Evolutionary conservation across 495 filamentous ascomycete species (phyloP).

Genomic region (Bathelium albidoporum): DNA sequence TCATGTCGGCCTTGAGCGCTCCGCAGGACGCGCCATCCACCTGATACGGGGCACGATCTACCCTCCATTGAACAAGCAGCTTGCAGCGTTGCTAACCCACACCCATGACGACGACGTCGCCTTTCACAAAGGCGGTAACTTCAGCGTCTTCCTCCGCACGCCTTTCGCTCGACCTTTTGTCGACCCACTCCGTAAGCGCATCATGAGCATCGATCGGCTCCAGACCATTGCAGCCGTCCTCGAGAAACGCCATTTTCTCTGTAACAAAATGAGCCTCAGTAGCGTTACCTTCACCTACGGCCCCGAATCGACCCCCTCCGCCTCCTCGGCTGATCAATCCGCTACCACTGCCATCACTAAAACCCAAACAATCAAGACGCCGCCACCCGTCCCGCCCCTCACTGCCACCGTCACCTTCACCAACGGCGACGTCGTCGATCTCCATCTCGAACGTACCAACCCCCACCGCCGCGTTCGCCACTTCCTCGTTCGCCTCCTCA

Average conservation of each 20-base stretch:
- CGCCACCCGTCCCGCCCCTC: conserved; percentile 11
- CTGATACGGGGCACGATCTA: conserved; percentile 34
- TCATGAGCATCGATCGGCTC: conserved; percentile 53
- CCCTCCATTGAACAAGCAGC: conserved; percentile 20
- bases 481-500: conserved; percentile 51
- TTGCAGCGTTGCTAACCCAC: conserved; percentile 39
- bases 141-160: conserved; percentile 48
- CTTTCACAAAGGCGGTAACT: conserved; percentile 48
- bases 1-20: conserved; percentile 8
- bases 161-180: conserved; percentile 48
- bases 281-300: conserved; percentile 54
- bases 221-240: conserved; percentile 56
- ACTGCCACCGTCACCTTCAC: conserved; percentile 32
- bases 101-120: conserved; percentile 48
- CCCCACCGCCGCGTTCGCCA: conserved; percentile 67
- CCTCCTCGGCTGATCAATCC: background rate
- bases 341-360: too few relatives aligned
- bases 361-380: background rate
- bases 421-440: conserved; percentile 22
- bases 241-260: conserved; percentile 40
- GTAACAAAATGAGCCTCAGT: conserved; percentile 48
- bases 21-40: conserved; percentile 15
- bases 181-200: conserved; percentile 40
- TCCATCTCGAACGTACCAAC: conserved; percentile 52
- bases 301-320: background rate